These are phyloP conservation scores for Candida sp. DNA, from an alignment of 1,139 yeast genomes.

Conservation along the genomic window DNA sequence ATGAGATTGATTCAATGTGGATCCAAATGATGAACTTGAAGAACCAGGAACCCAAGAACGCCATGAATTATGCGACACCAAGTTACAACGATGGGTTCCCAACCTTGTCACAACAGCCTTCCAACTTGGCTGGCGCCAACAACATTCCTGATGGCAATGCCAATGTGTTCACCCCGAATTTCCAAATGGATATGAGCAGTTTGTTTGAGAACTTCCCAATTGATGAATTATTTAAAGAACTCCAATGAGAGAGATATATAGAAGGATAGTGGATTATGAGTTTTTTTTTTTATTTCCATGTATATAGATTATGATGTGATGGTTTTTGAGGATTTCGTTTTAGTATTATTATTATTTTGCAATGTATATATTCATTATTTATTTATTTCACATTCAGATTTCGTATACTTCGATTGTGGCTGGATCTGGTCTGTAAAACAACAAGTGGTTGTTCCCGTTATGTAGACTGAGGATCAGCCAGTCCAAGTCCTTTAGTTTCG, in stretches of 20 bases:
- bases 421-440: constrained; percentile 2
- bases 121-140: neutral
- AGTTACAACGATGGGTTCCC: neutral
- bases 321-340: neutral
- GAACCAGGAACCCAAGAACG: constrained; percentile 15
- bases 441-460: constrained; percentile 4
- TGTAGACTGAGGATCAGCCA: constrained; percentile 11
- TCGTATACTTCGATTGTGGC: constrained; percentile 4
- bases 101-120: neutral
- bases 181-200: constrained; percentile 7
- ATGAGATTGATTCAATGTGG: constrained; percentile 32
- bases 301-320: constrained; percentile 4
- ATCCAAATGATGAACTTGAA: constrained; percentile 31
- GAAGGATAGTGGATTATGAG: neutral
- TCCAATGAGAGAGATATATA: constrained; percentile 3
- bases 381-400: constrained; percentile 1
- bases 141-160: neutral
- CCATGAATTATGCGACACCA: neutral
- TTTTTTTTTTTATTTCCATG: neutral
- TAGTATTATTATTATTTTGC: neutral
- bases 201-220: constrained; percentile 18
- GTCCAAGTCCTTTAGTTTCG: neutral
- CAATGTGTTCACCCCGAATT: neutral
- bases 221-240: constrained; percentile 19
- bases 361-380: constrained; percentile 2